phyloP scores from a whole-genome alignment of 75 land plant genomes.

The Azolla pinnata region DNA sequence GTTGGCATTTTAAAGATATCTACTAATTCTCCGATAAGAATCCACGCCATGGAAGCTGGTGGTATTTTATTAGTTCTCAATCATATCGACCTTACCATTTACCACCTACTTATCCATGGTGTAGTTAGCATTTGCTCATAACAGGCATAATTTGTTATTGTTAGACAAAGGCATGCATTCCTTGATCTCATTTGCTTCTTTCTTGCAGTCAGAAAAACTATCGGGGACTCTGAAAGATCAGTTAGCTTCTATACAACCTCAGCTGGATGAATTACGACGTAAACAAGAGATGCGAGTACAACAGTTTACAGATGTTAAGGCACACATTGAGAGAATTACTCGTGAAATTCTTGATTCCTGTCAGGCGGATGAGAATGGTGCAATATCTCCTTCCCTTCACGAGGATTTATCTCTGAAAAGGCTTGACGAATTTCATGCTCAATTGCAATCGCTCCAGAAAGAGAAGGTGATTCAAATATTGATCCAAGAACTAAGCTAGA shows the following conservation, averaged over 20 bases:
- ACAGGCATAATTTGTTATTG: too few relatives aligned
- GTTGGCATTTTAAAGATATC: too few relatives aligned
- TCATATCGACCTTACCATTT: too few relatives aligned
- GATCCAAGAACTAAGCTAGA: neutral
- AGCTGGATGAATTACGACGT: constrained; percentile 59
- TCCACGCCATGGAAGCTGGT: too few relatives aligned
- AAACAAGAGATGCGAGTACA: constrained; percentile 72
- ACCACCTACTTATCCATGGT: too few relatives aligned
- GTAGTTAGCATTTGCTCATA: too few relatives aligned
- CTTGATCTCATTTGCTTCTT: too few relatives aligned
- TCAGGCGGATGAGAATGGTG: constrained; percentile 15
- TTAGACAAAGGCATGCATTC: too few relatives aligned
- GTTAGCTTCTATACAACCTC: constrained; percentile 71
- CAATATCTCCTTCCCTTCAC: constrained; percentile 42
- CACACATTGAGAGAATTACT: constrained; percentile 68
- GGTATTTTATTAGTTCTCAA: too few relatives aligned
- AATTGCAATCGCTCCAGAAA: constrained; percentile 78
- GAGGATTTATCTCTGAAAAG: constrained; percentile 66
- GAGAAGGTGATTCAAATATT: constrained; percentile 56
- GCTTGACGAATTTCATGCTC: constrained; percentile 67
- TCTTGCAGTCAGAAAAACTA: constrained; percentile 54
- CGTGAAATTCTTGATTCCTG: constrained; percentile 62
- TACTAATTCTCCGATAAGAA: too few relatives aligned
- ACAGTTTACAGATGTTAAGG: constrained; percentile 66
- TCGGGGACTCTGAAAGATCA: constrained; percentile 87